Base-by-base conservation (phyloP, 2,329 filamentous ascomycete genomes). In the Ophiocordyceps camponoti-rufipedis region DNA sequence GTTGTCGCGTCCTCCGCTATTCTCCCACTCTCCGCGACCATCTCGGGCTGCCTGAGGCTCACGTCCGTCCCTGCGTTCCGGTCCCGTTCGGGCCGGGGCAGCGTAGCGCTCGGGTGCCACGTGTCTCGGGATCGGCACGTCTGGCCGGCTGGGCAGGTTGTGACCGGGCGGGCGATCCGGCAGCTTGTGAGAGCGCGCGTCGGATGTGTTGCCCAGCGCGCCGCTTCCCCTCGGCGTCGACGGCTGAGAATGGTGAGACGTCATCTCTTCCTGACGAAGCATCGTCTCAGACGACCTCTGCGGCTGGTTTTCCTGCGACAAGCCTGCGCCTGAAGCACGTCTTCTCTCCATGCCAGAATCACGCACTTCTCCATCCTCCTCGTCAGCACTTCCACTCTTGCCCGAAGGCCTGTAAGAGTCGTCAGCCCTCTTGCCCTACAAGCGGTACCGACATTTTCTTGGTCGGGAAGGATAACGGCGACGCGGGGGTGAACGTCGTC, bases 331-430 rank as follows among this genome's bases (percentile, higher is more conserved):
- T 5, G 42, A 32, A 28, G 45, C 44, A 16, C 44, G 44, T 13
- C 45, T 56, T 28, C 19, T 31, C 14, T 59, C 56, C 43, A 56
- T 76, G 32, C 65, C 67, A 23, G 23, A 23, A 53, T 85, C 81
- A 50, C 78, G 74, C 23, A 85, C 80, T 57, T 86, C 82, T 18
- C 82, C 82, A 55, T 86, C 82, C 57, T 86, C 82, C 45, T 75
- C 74, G 49, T 80, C 77, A 1, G 59, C 58, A 12, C 59, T 47
- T 1, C 46, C 44, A 42, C 49, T 49, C 39, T 54, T 52, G n/a
- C 19, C 14, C 9, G 46, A 23, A 23, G 52, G 45, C 44, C 61
- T 47, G 50, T 41, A 41, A 42, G 43, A 28, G 46, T 38, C 33
- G 45, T 38, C 29, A 55, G 53, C 23, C 35, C 54, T 8, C 8